Evolutionary conservation across 202 grass and related monocot species (phyloP).

Genomic region (Panicum virgatum): DNA sequence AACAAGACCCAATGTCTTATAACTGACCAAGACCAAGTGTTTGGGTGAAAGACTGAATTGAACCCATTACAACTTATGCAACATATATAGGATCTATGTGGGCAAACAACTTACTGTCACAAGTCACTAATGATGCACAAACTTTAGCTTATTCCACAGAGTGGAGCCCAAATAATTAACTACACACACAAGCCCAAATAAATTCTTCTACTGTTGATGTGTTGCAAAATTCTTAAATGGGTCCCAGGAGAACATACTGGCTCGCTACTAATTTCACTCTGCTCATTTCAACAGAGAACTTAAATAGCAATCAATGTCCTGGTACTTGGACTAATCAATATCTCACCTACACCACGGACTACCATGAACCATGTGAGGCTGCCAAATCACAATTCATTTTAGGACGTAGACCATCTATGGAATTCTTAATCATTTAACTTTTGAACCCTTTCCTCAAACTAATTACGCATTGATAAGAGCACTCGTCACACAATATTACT

Average conservation of each 20-base stretch:
- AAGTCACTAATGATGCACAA: neutral
- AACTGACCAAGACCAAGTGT: no score
- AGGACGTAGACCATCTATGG: neutral
- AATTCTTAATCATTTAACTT: neutral
- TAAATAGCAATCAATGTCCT: neutral
- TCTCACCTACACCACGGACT: neutral
- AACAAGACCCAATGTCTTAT: neutral
- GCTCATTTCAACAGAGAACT: neutral
- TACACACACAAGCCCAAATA: neutral
- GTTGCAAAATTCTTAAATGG: neutral
- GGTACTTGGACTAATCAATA: neutral
- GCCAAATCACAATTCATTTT: neutral
- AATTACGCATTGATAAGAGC: neutral
- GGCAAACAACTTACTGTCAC: slow-evolving; percentile 1
- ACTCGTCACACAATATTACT: neutral
- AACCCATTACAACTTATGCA: neutral
- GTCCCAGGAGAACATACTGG: slow-evolving; percentile 8
- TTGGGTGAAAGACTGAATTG: neutral
- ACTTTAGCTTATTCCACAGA: neutral
- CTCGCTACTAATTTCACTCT: neutral
- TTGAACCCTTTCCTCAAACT: neutral
- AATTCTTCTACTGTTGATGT: neutral
- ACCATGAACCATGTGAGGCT: neutral
- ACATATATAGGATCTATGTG: neutral
- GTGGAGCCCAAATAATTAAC: neutral